phyloP scores from a whole-genome alignment of 2,329 filamentous ascomycete species.

The Xylaria sp. region DNA sequence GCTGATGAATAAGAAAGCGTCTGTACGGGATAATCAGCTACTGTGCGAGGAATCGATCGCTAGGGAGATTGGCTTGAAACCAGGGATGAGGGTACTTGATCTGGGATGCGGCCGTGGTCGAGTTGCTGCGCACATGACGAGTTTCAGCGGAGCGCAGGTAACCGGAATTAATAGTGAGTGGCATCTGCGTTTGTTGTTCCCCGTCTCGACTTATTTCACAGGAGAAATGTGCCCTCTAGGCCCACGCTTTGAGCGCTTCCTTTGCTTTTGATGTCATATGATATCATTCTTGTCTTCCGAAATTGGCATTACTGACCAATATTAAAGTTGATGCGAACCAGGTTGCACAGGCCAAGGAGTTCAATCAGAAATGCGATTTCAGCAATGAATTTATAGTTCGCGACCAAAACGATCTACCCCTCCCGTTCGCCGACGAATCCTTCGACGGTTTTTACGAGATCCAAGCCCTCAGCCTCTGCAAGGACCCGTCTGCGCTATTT shows the following conservation, averaged over 20 bases:
- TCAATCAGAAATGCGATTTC: constrained; percentile 50
- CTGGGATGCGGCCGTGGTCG: constrained; percentile 65
- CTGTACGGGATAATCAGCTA: constrained; percentile 63
- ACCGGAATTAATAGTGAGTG: constrained; percentile 60
- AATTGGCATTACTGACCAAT: constrained; percentile 8
- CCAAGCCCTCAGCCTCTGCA: constrained; percentile 66
- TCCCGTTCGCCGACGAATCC: constrained; percentile 60
- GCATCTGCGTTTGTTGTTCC: not conserved
- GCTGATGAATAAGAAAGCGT: constrained; percentile 62
- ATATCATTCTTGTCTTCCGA: not conserved
- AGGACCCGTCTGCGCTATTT: constrained; percentile 59
- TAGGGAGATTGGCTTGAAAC: constrained; percentile 57
- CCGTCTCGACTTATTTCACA: not conserved
- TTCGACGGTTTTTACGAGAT: constrained; percentile 68
- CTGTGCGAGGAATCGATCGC: constrained; percentile 64
- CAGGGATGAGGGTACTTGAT: constrained; percentile 61
- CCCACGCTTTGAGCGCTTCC: not conserved
- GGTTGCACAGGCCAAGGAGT: constrained; percentile 49
- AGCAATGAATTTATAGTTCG: constrained; percentile 60
- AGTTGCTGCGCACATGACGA: constrained; percentile 65
- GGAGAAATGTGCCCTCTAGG: not conserved
- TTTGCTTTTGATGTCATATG: not conserved
- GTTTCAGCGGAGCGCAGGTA: constrained; percentile 58
- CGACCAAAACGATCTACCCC: constrained; percentile 63
- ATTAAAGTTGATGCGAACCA: constrained; percentile 60